phyloP scores from a whole-genome alignment of 352 stramenopile genomes.

The Phytophthora pisi region DNA sequence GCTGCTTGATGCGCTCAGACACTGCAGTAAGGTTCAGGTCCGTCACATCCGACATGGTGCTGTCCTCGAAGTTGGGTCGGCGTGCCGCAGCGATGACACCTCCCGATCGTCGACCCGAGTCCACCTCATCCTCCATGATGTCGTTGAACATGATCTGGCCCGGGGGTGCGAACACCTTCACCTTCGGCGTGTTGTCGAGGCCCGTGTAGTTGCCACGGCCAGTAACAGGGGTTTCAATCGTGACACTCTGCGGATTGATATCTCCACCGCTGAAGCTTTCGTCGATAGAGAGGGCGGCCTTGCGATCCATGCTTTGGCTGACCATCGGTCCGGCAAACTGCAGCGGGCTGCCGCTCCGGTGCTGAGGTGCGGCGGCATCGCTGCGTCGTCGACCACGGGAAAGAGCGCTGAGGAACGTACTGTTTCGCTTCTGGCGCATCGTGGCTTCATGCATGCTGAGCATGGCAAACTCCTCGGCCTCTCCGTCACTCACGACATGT shows the following conservation, averaged over 20 bases:
- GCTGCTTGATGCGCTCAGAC: conserved; percentile 57
- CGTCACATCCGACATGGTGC: conserved; percentile 35
- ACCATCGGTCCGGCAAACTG: conserved; percentile 57
- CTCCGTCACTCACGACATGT: conserved; percentile 36
- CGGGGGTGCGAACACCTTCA: conserved; percentile 25
- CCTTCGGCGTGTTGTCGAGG: conserved; percentile 39
- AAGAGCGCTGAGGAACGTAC: conserved; percentile 60
- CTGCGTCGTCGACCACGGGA: conserved; percentile 31
- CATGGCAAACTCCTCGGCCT: conserved; percentile 83
- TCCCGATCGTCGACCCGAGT: conserved; percentile 15
- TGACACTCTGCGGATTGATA: conserved; percentile 31
- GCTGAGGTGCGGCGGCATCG: conserved; percentile 21
- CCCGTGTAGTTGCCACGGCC: conserved; percentile 35
- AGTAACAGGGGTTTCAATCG: conserved; percentile 37
- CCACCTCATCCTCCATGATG: conserved; percentile 63
- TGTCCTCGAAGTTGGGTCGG: conserved; percentile 36
- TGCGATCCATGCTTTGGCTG: conserved; percentile 52
- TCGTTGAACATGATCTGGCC: conserved; percentile 65
- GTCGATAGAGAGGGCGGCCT: conserved; percentile 30
- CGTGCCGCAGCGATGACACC: conserved; percentile 3
- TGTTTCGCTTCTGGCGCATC: conserved; percentile 52
- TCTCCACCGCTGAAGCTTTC: conserved; percentile 27
- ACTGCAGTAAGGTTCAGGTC: conserved; percentile 62
- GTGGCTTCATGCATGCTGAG: conserved; percentile 73
- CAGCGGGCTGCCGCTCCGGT: conserved; percentile 47